These are phyloP conservation scores for Boletellus deceptivus DNA, from an alignment of 1,284 basidiomycete genomes.

Conservation along the genomic window DNA sequence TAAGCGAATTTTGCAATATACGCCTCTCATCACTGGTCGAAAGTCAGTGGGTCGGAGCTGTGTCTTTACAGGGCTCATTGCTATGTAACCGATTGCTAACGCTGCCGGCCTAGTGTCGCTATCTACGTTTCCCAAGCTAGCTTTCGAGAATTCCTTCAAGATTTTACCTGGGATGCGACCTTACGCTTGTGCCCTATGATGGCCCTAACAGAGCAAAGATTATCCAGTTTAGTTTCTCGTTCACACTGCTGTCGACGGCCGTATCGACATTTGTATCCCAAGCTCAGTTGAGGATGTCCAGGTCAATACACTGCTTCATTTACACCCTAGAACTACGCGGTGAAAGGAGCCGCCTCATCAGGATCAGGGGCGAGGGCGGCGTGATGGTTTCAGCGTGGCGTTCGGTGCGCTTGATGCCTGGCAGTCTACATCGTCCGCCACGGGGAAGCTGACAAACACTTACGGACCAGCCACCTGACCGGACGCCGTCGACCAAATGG, in stretches of 20 bases:
- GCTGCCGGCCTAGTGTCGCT: constrained; percentile 8
- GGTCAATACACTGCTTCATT: constrained; percentile 9
- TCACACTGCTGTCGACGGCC: constrained; percentile 4
- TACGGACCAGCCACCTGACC: constrained; percentile 11
- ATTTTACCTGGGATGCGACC: background rate
- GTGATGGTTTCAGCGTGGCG: constrained; percentile 12
- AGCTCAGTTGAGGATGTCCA: constrained; percentile 4
- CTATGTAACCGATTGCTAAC: constrained; percentile 15
- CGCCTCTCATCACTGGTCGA: constrained; percentile 6
- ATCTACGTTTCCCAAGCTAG: constrained; percentile 4
- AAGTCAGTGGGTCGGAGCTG: constrained; percentile 18
- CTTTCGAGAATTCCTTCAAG: constrained; percentile 14
- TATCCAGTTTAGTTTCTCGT: background rate
- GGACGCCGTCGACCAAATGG: constrained; percentile 14
- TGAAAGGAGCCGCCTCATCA: constrained; percentile 7
- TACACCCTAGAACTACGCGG: constrained; percentile 1
- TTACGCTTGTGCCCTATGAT: constrained; percentile 2
- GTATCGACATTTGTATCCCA: background rate
- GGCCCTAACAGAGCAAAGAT: constrained; percentile 14
- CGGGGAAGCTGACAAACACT: constrained; percentile 24
- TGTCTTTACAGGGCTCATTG: constrained; percentile 17
- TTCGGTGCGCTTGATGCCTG: constrained; percentile 15
- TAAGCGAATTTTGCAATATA: constrained; percentile 13
- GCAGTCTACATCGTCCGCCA: constrained; percentile 10
- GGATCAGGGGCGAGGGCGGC: constrained; percentile 11